These are phyloP conservation scores for Alternaria sp. DNA, from an alignment of 2,329 filamentous ascomycete species.

Conservation along the genomic window DNA sequence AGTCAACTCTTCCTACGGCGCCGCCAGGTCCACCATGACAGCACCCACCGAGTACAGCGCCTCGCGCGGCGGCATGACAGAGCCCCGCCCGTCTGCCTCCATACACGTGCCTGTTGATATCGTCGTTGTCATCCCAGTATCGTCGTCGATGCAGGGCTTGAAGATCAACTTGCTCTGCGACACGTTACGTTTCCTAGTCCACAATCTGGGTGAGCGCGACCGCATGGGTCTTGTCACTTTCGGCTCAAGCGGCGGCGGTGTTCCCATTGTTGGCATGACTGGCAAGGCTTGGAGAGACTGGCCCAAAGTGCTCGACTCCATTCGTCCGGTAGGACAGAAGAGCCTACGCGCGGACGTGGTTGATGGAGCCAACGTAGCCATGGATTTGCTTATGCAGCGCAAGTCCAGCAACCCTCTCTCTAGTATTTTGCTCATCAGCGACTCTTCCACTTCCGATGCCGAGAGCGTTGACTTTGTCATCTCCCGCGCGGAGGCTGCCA, in stretches of 20 bases:
- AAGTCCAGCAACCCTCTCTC: slow-evolving; percentile 96
- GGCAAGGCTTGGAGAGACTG: slow-evolving; percentile 94
- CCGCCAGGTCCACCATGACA: slow-evolving; percentile 81
- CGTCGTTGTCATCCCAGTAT: slow-evolving; percentile 95
- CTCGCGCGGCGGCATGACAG: slow-evolving; percentile 57
- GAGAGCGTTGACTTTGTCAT: slow-evolving; percentile 98
- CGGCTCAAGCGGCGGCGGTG: slow-evolving; percentile 89
- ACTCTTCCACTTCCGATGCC: slow-evolving; percentile 91
- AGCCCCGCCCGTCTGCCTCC: slow-evolving; percentile 61
- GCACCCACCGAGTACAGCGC: slow-evolving; percentile 92
- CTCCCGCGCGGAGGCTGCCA: slow-evolving; percentile 93
- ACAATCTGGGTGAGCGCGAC: slow-evolving; percentile 87
- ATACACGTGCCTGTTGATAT: slow-evolving; percentile 93
- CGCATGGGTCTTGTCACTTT: slow-evolving; percentile 98
- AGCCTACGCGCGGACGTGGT: slow-evolving; percentile 95
- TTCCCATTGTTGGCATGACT: slow-evolving; percentile 97
- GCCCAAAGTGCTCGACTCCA: slow-evolving; percentile 83
- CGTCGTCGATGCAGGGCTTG: slow-evolving; percentile 98
- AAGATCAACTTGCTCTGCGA: slow-evolving; percentile 96
- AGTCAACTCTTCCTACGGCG: slow-evolving; percentile 83
- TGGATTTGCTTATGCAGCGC: slow-evolving; percentile 98
- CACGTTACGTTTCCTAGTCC: slow-evolving; percentile 89
- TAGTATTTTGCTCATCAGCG: slow-evolving; percentile 95
- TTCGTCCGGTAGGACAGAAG: slow-evolving; percentile 94
- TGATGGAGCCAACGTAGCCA: slow-evolving; percentile 95